These are phyloP conservation scores for Fusarium metavorans DNA, from an alignment of 2,329 filamentous ascomycete species.

Conservation along the genomic window DNA sequence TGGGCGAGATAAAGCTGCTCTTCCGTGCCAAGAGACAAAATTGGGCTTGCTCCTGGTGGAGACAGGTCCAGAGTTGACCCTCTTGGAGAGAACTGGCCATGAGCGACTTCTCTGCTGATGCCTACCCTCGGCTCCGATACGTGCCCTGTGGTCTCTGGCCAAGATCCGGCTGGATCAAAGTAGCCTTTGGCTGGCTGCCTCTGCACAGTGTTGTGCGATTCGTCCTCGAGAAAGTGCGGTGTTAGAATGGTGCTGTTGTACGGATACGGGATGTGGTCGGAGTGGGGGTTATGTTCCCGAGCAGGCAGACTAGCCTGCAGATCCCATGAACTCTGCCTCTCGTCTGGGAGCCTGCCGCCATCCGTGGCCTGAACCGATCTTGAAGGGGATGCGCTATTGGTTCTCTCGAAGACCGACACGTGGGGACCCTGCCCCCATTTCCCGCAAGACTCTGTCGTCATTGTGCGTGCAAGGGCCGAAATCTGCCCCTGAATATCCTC, in stretches of 20 bases:
- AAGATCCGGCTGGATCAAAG: constrained; percentile 23
- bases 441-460: constrained; percentile 27
- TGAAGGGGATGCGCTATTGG: constrained; percentile 34
- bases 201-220: constrained; percentile 13
- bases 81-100: constrained; percentile 26
- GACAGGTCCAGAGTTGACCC: constrained; percentile 4
- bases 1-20: constrained; percentile 7
- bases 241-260: constrained; percentile 30
- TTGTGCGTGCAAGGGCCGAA: constrained; percentile 26
- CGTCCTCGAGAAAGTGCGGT: constrained; percentile 18
- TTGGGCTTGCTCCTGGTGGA: not conserved
- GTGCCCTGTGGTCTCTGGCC: constrained; percentile 27
- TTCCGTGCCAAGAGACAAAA: constrained; percentile 7
- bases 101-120: constrained; percentile 24
- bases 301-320: constrained; percentile 21
- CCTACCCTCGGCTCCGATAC: constrained; percentile 30
- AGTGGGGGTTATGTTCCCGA: constrained; percentile 21
- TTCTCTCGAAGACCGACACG: constrained; percentile 43
- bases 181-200: constrained; percentile 6
- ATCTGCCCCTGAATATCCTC: constrained; percentile 33
- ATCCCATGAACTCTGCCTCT: constrained; percentile 18
- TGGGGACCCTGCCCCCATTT: constrained; percentile 29
- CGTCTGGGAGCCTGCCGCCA: constrained; percentile 8
- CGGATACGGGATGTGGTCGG: constrained; percentile 36
- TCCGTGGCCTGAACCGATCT: constrained; percentile 30